Evolutionary conservation across 257 asterid species (phyloP).

Genomic region (Catharanthus roseus): DNA sequence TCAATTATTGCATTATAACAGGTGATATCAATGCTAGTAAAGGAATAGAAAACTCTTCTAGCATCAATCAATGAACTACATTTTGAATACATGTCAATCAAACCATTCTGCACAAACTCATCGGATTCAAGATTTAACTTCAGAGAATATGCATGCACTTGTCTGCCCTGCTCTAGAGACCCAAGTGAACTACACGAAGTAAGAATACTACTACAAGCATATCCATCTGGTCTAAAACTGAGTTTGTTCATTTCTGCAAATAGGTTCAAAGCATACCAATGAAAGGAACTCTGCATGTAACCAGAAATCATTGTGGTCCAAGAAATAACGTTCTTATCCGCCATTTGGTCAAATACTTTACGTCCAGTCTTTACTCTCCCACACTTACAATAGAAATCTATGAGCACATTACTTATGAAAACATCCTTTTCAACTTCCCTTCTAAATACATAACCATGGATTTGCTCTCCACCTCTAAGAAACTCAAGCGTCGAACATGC

Average conservation of each 20-base stretch:
- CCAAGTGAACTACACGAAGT: constrained; percentile 40
- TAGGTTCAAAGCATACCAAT: constrained; percentile 33
- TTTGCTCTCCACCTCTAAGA: constrained; percentile 40
- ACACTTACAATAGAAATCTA: constrained; percentile 43
- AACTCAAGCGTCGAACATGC: constrained; percentile 32
- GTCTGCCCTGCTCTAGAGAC: constrained; percentile 35
- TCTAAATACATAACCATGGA: constrained; percentile 38
- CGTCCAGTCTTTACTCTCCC: constrained; percentile 27
- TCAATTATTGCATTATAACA: constrained; percentile 40
- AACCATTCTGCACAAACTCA: constrained; percentile 34
- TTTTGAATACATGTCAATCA: constrained; percentile 44
- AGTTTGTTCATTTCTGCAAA: constrained; percentile 31
- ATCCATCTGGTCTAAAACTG: constrained; percentile 30
- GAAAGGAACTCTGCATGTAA: constrained; percentile 29
- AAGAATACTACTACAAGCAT: constrained; percentile 42
- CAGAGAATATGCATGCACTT: constrained; percentile 37
- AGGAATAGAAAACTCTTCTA: constrained; percentile 22
- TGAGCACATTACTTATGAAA: constrained; percentile 23
- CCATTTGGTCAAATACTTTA: constrained; percentile 26
- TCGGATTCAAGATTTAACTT: constrained; percentile 36
- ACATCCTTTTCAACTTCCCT: constrained; percentile 25
- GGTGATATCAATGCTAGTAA: constrained; percentile 14
- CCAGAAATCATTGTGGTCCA: constrained; percentile 45
- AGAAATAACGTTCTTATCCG: constrained; percentile 27
- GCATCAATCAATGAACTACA: constrained; percentile 35